Percentiles rank a stretch among this genome's conserved stretches.
Conservation (phyloP, 2,329 filamentous ascomycete genomes). For the Aureobasidium subglaciale region DNA sequence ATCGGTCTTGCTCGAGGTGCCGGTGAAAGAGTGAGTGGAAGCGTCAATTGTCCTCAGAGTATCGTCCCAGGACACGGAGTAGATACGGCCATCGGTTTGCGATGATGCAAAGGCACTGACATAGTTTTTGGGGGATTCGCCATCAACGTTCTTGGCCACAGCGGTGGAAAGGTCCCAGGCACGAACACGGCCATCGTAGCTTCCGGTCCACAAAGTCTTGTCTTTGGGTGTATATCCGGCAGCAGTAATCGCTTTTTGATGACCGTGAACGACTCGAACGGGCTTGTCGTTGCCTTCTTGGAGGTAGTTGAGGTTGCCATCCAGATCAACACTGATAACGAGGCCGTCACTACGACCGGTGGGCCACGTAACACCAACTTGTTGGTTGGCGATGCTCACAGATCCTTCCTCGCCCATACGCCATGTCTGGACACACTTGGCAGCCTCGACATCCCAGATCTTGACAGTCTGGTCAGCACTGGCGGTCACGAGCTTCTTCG, state of each 20-base stretch:
- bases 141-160: conserved; percentile 63
- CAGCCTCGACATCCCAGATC: conserved; percentile 82
- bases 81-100: conserved; percentile 49
- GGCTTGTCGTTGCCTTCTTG: conserved; percentile 65
- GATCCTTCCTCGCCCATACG: conserved; percentile 67
- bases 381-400: conserved; percentile 72
- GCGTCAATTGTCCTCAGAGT: conserved; percentile 73
- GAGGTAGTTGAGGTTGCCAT: conserved; percentile 86
- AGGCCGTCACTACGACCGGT: conserved; percentile 73
- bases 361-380: conserved; percentile 91
- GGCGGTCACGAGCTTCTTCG: conserved; percentile 78
- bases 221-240: conserved; percentile 51
- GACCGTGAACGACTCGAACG: conserved; percentile 68
- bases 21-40: conserved; percentile 66
- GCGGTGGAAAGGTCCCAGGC: conserved; percentile 74
- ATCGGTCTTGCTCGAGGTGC: conserved; percentile 57
- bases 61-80: conserved; percentile 92
- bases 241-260: conserved; percentile 85
- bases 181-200: conserved; percentile 81
- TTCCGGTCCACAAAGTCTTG: conserved; percentile 75
- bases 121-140: conserved; percentile 78
- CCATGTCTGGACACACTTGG: conserved; percentile 75
- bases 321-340: conserved; percentile 82
- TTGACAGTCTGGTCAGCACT: conserved; percentile 93
- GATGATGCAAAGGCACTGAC: conserved; percentile 65